phyloP scores from a whole-genome alignment of 2,329 filamentous ascomycete species.

The Botrytis hyacinthi region DNA sequence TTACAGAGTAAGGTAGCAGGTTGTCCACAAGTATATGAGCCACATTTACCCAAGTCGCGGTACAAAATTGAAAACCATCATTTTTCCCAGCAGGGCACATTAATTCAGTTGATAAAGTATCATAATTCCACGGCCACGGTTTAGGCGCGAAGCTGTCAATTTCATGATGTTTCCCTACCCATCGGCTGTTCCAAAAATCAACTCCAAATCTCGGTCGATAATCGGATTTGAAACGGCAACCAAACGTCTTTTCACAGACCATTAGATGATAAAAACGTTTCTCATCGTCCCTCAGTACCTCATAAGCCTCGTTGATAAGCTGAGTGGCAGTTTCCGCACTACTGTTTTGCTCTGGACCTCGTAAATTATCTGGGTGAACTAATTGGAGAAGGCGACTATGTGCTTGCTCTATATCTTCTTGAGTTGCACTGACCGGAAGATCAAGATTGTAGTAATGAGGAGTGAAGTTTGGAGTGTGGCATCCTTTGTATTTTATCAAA shows the following conservation, averaged over 20 bases:
- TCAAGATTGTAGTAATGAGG: conserved; percentile 19
- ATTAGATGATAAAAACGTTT: neutral
- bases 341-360: neutral
- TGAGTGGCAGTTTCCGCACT: neutral
- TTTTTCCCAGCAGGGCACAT: neutral
- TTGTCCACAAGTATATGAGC: conserved; percentile 15
- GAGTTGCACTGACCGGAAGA: neutral
- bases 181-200: neutral
- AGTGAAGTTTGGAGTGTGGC: neutral
- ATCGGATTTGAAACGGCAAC: neutral
- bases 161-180: neutral
- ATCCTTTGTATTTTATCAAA: neutral
- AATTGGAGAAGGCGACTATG: neutral
- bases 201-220: neutral
- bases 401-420: neutral
- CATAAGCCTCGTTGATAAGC: conserved; percentile 3
- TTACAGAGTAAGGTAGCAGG: neutral
- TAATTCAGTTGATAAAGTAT: neutral
- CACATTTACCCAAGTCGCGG: conserved; percentile 17
- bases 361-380: conserved; percentile 11
- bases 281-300: neutral
- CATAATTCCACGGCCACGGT: conserved; percentile 14
- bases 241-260: neutral
- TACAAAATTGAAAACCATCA: neutral
- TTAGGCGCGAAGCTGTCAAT: neutral